phyloP scores from a whole-genome alignment of 176 grass and related monocot genomes.

The Eleusine coracana region DNA sequence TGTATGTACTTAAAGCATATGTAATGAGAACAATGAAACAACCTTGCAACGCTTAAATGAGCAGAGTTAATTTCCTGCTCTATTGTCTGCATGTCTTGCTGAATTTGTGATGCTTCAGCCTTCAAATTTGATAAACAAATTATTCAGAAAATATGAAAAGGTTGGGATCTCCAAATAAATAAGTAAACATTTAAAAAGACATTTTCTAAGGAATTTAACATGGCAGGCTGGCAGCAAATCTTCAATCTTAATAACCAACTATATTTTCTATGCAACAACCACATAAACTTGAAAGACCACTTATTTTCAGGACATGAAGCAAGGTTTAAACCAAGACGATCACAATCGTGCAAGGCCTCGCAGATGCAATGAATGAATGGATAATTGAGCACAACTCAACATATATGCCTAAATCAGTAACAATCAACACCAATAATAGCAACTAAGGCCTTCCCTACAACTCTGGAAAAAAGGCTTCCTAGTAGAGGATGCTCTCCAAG shows the following conservation, averaged over 20 bases:
- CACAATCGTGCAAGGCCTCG: not conserved
- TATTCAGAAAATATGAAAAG: slow-evolving; percentile 33
- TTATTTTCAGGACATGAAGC: not conserved
- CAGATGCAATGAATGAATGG: not conserved
- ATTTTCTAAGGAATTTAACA: not conserved
- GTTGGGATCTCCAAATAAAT: not conserved
- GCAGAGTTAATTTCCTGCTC: slow-evolving; percentile 58
- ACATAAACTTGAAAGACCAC: not conserved
- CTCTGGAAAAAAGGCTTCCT: no score
- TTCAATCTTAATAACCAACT: not conserved
- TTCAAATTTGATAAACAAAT: slow-evolving; percentile 55
- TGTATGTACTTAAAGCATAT: slow-evolving; percentile 19
- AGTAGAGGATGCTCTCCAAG: no score
- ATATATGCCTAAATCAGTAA: not conserved
- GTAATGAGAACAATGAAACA: slow-evolving; percentile 2
- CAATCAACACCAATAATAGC: slow-evolving; percentile 9
- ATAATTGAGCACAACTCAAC: not conserved
- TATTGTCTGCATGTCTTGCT: slow-evolving; percentile 54
- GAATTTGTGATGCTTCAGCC: slow-evolving; percentile 75
- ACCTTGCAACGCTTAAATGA: slow-evolving; percentile 68
- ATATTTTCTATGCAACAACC: slow-evolving; percentile 2
- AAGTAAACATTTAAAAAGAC: slow-evolving; percentile 26
- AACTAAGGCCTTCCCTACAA: no score
- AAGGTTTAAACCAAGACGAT: not conserved
- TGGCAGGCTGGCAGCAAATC: slow-evolving; percentile 2